Evolutionary conservation across 2,329 filamentous ascomycete genomes (phyloP), one percentile per base, ranked within the genome.

Genomic region (Pestalotiopsis sp.): DNA sequence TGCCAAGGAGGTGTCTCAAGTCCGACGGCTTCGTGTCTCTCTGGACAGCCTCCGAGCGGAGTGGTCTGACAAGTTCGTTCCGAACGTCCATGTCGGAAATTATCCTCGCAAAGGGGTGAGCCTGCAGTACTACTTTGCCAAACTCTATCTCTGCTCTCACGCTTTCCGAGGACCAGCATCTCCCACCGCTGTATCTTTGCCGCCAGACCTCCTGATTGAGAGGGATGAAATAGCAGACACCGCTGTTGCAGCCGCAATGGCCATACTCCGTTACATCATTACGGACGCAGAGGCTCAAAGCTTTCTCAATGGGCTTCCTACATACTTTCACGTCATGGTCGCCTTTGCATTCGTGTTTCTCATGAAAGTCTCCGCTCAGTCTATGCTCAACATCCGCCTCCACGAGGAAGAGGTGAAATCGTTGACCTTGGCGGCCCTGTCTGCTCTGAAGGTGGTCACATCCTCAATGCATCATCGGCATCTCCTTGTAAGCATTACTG

Each of bases 71-170:
- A 58, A 66, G n/a, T 73, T 73, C 48, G 66, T 60, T 6, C 70
- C 68, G 3, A 76, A 75, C 55, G 68, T 66, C 5, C 70, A 73
- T 57, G 74, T 78, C n/a, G 76, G 75, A n/a, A 77, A 77, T 62
- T 77, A 77, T 62, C 75, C 76, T 4, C 70, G 69, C 20, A 78
- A 78, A 66, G 76, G 77, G 9, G 75, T 78, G 13, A 67, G 69
- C 5, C 68, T 79, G 13, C 76, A 79, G 66, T 76, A 76, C 66
- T 72, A 78, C 67, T 78, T 78, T 69, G 77, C 77, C 9, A 78
- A 77, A 66, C 73, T 79, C 7, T 77, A 78, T 64, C 73, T 78
- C 24, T 77, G 73, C 66, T 78, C 77, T 1, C 71, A 77, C 48
- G 76, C 72, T 2, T 74, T 79, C 24, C 72, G 77, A 7, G 77